Evolutionary conservation across 805 yeast genomes (phyloP).

Genomic region (Starmerella potacharoeniae): DNA sequence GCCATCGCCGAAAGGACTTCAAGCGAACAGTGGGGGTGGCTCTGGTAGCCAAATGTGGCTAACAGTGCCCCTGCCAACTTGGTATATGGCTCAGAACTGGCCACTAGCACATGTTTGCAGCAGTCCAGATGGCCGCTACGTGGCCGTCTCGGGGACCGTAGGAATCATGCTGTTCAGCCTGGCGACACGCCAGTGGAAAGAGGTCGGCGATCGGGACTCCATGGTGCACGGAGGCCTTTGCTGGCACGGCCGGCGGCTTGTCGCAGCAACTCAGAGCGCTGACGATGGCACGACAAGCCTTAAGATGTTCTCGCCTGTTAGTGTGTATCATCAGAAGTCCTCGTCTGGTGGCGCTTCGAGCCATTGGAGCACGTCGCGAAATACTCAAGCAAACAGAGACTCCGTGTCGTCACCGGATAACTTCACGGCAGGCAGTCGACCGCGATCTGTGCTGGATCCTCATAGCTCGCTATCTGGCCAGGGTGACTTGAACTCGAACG

Average conservation of each 20-base stretch:
- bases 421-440: background rate
- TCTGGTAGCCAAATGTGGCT: conserved; percentile 30
- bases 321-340: background rate
- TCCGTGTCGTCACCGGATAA: background rate
- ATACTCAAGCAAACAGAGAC: background rate
- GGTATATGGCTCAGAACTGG: conserved; percentile 36
- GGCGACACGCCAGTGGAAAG: conserved; percentile 38
- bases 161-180: conserved; percentile 38
- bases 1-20: conserved; percentile 26
- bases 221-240: conserved; percentile 31
- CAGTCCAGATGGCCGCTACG: conserved; percentile 38
- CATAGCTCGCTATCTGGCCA: background rate
- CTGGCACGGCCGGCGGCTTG: conserved; percentile 30
- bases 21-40: conserved; percentile 9
- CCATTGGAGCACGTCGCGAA: background rate
- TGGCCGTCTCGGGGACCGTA: conserved; percentile 40
- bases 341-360: background rate
- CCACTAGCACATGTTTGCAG: conserved; percentile 35
- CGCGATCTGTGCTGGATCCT: background rate
- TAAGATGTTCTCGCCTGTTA: conserved; percentile 30
- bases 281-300: conserved; percentile 25
- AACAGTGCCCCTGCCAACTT: conserved; percentile 36
- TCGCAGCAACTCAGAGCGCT: conserved; percentile 28
- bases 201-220: conserved; percentile 31
- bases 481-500: background rate